Conservation (phyloP, 1,284 basidiomycete species). For the Moesziomyces parantarcticus region DNA sequence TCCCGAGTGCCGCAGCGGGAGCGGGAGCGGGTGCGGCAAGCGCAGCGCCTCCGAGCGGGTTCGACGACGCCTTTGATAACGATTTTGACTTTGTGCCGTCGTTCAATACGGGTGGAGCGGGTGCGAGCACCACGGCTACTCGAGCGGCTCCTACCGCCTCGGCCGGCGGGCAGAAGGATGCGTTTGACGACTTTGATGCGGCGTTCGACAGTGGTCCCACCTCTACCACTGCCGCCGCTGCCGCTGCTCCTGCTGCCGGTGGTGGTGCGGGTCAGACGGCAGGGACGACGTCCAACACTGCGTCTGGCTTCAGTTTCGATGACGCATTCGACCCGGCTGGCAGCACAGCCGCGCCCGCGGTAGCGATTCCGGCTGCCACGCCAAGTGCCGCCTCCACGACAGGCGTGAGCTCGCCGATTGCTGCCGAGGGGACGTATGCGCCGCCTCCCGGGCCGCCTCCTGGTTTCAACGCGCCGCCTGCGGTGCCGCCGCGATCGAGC, state of each 20-base stretch:
- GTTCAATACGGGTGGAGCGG: conserved; percentile 37
- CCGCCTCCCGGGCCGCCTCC: conserved; percentile 48
- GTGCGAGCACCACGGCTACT: conserved; percentile 1
- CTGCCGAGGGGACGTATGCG: conserved; percentile 33
- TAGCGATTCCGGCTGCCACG: conserved; percentile 6
- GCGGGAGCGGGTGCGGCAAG: background rate
- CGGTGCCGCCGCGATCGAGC: conserved; percentile 22
- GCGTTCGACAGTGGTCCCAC: conserved; percentile 37
- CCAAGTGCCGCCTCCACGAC: background rate
- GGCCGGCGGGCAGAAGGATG: conserved; percentile 7
- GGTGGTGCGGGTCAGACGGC: conserved; percentile 1
- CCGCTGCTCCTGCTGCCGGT: conserved; percentile 7
- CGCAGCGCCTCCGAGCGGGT: conserved; percentile 19
- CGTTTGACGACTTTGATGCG: conserved; percentile 59
- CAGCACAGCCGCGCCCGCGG: conserved; percentile 5
- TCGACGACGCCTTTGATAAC: conserved; percentile 63
- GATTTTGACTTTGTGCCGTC: conserved; percentile 64
- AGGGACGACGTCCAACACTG: conserved; percentile 18
- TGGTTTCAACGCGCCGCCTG: conserved; percentile 27
- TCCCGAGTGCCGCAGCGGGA: conserved; percentile 31
- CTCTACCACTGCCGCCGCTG: background rate
- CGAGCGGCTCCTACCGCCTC: conserved; percentile 1
- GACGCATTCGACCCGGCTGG: conserved; percentile 55
- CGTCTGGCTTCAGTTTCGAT: conserved; percentile 59
- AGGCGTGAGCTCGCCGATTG: conserved; percentile 10